Percentiles rank a stretch among this genome's conserved stretches.
Conservation (phyloP, 805 yeast genomes). For the Jamesozyma rosinii region DNA sequence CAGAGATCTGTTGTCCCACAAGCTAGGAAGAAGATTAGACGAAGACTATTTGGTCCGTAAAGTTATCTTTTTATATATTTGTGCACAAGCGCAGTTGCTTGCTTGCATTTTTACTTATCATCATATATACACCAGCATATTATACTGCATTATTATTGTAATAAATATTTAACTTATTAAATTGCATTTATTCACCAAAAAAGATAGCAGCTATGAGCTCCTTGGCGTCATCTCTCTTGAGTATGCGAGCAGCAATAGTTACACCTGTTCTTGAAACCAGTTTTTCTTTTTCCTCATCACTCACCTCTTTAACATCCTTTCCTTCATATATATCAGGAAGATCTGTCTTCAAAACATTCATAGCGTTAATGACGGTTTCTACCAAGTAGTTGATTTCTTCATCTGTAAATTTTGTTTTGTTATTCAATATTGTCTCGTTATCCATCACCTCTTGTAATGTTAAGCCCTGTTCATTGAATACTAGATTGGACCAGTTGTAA, state of each 20-base stretch:
- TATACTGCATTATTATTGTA: neutral
- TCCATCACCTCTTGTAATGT: constrained; percentile 13
- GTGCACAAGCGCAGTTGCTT: neutral
- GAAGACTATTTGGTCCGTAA: constrained; percentile 33
- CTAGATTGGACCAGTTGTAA: constrained; percentile 64
- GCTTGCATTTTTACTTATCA: neutral
- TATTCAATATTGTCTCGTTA: constrained; percentile 5
- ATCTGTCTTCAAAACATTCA: constrained; percentile 38
- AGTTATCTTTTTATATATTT: neutral
- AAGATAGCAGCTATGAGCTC: constrained; percentile 56
- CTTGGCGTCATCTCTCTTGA: constrained; percentile 39
- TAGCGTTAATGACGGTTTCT: constrained; percentile 45
- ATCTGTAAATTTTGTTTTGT: constrained; percentile 27
- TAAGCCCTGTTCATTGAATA: constrained; percentile 34
- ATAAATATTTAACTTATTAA: too few species aligned
- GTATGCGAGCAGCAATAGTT: constrained; percentile 41
- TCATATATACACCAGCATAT: neutral
- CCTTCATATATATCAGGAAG: constrained; percentile 26
- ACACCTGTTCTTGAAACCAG: constrained; percentile 54
- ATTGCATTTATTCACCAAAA: constrained; percentile 46
- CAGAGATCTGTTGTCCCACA: constrained; percentile 11
- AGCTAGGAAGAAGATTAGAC: constrained; percentile 21
- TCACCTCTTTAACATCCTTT: constrained; percentile 31
- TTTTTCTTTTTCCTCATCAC: constrained; percentile 34
- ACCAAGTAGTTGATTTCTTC: constrained; percentile 43